These are phyloP conservation scores for Pseudogymnoascus sp. DNA, from an alignment of 2,329 filamentous ascomycete species.

Conservation along the genomic window DNA sequence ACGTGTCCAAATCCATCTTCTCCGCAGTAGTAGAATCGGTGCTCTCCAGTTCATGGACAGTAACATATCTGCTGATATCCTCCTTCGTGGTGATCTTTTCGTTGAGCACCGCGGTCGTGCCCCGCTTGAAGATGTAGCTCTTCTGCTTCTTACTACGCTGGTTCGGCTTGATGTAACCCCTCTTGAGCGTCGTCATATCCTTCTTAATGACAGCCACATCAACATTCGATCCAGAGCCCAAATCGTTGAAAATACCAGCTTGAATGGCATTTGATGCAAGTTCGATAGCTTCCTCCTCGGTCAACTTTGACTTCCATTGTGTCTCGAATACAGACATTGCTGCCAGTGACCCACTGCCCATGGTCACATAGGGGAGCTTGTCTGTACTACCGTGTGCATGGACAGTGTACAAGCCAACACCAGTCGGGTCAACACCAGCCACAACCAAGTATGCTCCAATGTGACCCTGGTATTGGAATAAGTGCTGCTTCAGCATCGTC, in stretches of 20 bases:
- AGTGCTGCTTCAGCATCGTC: conserved; percentile 98
- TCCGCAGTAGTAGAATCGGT: conserved; percentile 51
- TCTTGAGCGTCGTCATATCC: conserved; percentile 87
- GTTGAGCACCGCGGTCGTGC: conserved; percentile 92
- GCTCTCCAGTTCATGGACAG: conserved; percentile 67
- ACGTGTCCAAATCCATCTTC: conserved; percentile 61
- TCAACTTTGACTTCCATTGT: conserved; percentile 75
- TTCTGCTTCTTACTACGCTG: conserved; percentile 82
- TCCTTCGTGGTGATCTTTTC: conserved; percentile 94
- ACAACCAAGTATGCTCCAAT: conserved; percentile 98
- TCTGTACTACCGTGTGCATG: conserved; percentile 97
- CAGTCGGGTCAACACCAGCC: conserved; percentile 91
- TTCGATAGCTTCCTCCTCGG: conserved; percentile 71
- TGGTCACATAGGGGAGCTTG: conserved; percentile 98
- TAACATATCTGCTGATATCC: conserved; percentile 90
- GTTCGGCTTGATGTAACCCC: conserved; percentile 91
- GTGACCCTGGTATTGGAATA: conserved; percentile 96
- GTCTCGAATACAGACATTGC: conserved; percentile 99
- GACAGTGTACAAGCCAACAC: conserved; percentile 91
- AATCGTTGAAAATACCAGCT: conserved; percentile 97
- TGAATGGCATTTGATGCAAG: conserved; percentile 80
- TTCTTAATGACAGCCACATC: conserved; percentile 92
- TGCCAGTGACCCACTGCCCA: conserved; percentile 91
- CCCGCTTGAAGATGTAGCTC: conserved; percentile 82
- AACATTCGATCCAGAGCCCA: conserved; percentile 94